Base-by-base conservation (phyloP, 768 basidiomycete genomes). In the Boletus patriciae region DNA sequence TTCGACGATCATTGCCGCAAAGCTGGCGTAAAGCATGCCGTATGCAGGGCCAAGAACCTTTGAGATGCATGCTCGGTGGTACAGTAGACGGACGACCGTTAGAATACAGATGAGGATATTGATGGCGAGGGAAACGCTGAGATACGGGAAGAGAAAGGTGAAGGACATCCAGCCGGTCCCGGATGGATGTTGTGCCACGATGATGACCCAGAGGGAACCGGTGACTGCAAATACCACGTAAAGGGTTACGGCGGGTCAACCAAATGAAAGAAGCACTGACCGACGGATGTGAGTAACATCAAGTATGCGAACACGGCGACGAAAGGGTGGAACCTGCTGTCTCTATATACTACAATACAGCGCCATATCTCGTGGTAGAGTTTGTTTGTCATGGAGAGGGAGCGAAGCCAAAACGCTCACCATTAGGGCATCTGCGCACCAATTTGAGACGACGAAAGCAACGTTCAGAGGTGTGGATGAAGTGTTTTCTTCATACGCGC, bases 1-100 rank as follows among this genome's bases (percentile, higher is more conserved):
- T 59, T 74, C 73, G 19, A 74, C 49, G 8, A 74, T 55, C 67
- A 74, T 70, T 15, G 72, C 50, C n/a, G 72, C 70, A 29, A 74
- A 67, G 54, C 66, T 66, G n/a, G 68, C 47, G 7, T 75, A 75
- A 4, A 70, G 57, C 6, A 31, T 44, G 23, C 68, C 64, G 19
- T 73, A 66, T 11, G 25, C 64, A 2, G 59, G 52, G 25, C 72
- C 70, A n/a, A 73, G 69, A 36, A 55, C 65, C 29, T 33, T 66
- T 25, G 63, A 61, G 47, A 67, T 63, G 50, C 60, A 63, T 23
- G 59, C 50, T 38, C 69, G 63, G 54, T 70, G 72, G 42, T 68
- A 65, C 3, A 75, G 49, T 10, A 74, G 54, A 18, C 74, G 74
- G 8, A 64, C 1, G 49, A 71, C 71, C 0, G 71, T 74, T 8